Conservation (phyloP, 805 yeast genomes). For the Teunomyces atbi region DNA sequence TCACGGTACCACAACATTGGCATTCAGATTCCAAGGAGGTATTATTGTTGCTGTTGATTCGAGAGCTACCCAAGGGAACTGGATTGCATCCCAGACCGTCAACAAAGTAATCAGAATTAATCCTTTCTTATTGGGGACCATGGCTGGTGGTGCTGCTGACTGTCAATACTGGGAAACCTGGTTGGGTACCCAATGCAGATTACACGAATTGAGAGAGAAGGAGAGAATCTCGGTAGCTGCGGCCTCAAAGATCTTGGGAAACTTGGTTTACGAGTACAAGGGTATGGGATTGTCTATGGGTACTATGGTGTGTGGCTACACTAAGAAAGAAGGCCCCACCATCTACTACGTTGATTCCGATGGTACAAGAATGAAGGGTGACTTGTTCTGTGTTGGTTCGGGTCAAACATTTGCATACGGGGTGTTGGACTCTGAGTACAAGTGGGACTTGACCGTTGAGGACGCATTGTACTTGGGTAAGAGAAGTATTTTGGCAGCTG, state of each 20-base stretch:
- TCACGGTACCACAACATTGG: slow-evolving; percentile 98
- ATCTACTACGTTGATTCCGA: slow-evolving; percentile 96
- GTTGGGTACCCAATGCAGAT: slow-evolving; percentile 94
- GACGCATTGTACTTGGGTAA: slow-evolving; percentile 94
- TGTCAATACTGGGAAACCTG: slow-evolving; percentile 99
- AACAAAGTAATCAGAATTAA: slow-evolving; percentile 96
- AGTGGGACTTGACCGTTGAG: slow-evolving; percentile 88
- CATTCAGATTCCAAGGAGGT: slow-evolving; percentile 94
- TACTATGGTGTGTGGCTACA: slow-evolving; percentile 97
- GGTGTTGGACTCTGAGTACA: slow-evolving; percentile 88
- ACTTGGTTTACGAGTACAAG: slow-evolving; percentile 88
- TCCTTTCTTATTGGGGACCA: slow-evolving; percentile 90
- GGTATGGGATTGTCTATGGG: slow-evolving; percentile 99
- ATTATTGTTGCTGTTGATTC: slow-evolving; percentile 96
- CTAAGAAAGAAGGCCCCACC: slow-evolving; percentile 93
- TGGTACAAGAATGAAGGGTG: slow-evolving; percentile 94
- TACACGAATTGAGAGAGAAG: slow-evolving; percentile 92
- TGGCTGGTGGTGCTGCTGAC: slow-evolving; percentile 99
- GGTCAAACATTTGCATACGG: slow-evolving; percentile 99
- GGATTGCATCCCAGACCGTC: slow-evolving; percentile 98
- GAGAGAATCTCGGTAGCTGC: slow-evolving; percentile 95
- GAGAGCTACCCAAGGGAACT: slow-evolving; percentile 95
- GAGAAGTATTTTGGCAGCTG: slow-evolving; percentile 94
- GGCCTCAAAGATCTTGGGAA: slow-evolving; percentile 89
- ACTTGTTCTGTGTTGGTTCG: slow-evolving; percentile 94